Conservation (phyloP, 2,329 filamentous ascomycete genomes). For the Xylaria sp. region DNA sequence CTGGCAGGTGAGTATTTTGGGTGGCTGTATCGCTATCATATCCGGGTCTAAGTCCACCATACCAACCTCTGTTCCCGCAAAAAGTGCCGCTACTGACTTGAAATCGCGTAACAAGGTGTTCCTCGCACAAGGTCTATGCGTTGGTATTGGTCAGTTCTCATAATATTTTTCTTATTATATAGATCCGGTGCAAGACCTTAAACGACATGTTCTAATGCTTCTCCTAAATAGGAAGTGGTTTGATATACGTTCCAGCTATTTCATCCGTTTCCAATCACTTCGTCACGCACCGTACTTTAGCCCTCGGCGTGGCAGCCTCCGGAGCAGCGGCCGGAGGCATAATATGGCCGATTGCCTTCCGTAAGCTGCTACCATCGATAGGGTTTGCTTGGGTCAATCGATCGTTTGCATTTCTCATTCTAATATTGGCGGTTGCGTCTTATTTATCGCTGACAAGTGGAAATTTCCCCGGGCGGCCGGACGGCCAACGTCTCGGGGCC, state of each 20-base stretch:
- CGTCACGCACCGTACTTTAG: slow-evolving; percentile 16
- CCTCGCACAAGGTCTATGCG: slow-evolving; percentile 26
- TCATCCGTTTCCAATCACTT: slow-evolving; percentile 37
- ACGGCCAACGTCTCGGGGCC: neutral
- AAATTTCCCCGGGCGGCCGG: neutral
- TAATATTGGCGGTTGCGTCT: slow-evolving; percentile 37
- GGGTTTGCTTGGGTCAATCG: slow-evolving; percentile 63
- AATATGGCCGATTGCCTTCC: slow-evolving; percentile 52
- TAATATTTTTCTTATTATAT: neutral
- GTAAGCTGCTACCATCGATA: slow-evolving; percentile 54
- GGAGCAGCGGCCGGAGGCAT: slow-evolving; percentile 42
- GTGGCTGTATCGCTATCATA: neutral
- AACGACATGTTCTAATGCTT: neutral
- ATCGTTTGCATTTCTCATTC: slow-evolving; percentile 51
- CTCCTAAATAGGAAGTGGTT: slow-evolving; percentile 23
- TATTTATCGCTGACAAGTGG: slow-evolving; percentile 15
- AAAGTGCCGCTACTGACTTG: neutral
- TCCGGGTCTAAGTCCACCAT: neutral
- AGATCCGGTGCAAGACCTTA: neutral
- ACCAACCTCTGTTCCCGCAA: neutral
- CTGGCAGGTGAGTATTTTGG: slow-evolving; percentile 7
- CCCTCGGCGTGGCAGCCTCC: slow-evolving; percentile 34
- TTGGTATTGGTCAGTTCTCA: slow-evolving; percentile 33
- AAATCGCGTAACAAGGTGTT: slow-evolving; percentile 9
- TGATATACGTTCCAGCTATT: slow-evolving; percentile 37